Evolutionary conservation across 352 stramenopile species (phyloP), one percentile per base, ranked within the genome.

Genomic region (Hyaloperonospora brassicae): DNA sequence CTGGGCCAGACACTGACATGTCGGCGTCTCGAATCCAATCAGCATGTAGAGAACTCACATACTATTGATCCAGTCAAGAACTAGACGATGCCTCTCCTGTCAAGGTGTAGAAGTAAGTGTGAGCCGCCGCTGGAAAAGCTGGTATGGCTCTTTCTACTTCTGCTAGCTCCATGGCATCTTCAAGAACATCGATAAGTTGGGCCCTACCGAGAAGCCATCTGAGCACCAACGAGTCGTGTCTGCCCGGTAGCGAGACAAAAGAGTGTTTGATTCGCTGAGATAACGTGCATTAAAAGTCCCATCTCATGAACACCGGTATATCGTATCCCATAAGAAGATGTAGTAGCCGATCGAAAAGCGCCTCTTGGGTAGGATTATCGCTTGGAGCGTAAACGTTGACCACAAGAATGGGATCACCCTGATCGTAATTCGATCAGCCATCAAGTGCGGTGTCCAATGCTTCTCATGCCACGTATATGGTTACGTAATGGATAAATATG

Each of bases 11-110:
- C 11, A 46, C 40, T 1, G 17, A 46, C 0, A 11, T 8, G 22
- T 46, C n/a, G 8, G 11, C 40, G 40, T 46, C 40, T 46, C 40
- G 40, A 46, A 46, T 7, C 5, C 40, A 46, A 6, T 46, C 40
- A 27, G 36, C 7, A 42, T 42, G 36, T 21, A 13, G 36, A n/a
- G 36, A 17, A 17, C 17, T 17, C 17, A 17, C 36, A 3, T 42
- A 42, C 7, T 17, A 42, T 13, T 13, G 36, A 42, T 17, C 36
- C 6, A 42, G 36, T 17, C 36, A 13, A 17, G 36, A 42, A 42
- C 36, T 42, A 1, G 36, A 9, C n/a, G 36, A 42, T 42, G 10
- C 12, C 4, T 8, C 27, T 4, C 27, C 27, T 34, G 8, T 4
- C 27, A 4, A 34, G 8, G 27, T 34, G 27, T 34, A 34, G 8